A percentile compares a stretch with the other conserved stretches of the same genome.
Conservation (phyloP, 2,329 filamentous ascomycete species). For the Aphanocladium album region DNA sequence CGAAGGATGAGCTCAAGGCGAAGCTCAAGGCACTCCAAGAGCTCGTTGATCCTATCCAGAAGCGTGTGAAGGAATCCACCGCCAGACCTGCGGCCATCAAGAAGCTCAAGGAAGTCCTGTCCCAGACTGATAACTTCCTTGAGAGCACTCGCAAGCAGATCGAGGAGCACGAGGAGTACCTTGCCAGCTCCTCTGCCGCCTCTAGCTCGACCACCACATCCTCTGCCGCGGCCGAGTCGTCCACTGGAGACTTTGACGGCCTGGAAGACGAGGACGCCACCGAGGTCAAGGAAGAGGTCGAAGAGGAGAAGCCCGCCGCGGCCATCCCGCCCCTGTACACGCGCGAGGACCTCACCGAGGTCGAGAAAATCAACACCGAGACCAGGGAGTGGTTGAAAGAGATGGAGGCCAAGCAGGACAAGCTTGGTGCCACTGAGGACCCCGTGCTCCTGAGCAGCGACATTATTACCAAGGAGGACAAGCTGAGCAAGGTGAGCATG, state of each 20-base stretch:
- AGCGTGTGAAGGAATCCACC: constrained; percentile 65
- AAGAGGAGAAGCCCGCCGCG: constrained; percentile 37
- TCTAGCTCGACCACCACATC: constrained; percentile 21
- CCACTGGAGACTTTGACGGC: constrained; percentile 60
- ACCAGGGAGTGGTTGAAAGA: constrained; percentile 70
- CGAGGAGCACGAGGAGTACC: constrained; percentile 58
- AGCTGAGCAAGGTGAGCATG: constrained; percentile 65
- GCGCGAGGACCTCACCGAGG: constrained; percentile 61
- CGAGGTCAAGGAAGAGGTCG: constrained; percentile 36
- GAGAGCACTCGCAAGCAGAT: constrained; percentile 67
- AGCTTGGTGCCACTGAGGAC: constrained; percentile 64
- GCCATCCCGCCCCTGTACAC: constrained; percentile 65
- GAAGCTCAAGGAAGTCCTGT: constrained; percentile 63
- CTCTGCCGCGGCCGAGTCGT: constrained; percentile 35
- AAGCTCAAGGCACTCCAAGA: constrained; percentile 73
- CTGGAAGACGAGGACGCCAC: constrained; percentile 64
- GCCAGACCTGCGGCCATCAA: constrained; percentile 67
- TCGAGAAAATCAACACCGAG: constrained; percentile 58
- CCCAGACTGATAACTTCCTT: constrained; percentile 66
- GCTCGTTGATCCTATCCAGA: constrained; percentile 72
- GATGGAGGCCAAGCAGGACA: constrained; percentile 65
- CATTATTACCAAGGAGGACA: constrained; percentile 60
- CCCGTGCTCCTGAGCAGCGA: constrained; percentile 71
- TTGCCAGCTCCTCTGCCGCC: constrained; percentile 48
- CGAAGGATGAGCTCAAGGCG: constrained; percentile 66